phyloP scores from a whole-genome alignment of 495 filamentous ascomycete species.

The Penicillium odoratum region DNA sequence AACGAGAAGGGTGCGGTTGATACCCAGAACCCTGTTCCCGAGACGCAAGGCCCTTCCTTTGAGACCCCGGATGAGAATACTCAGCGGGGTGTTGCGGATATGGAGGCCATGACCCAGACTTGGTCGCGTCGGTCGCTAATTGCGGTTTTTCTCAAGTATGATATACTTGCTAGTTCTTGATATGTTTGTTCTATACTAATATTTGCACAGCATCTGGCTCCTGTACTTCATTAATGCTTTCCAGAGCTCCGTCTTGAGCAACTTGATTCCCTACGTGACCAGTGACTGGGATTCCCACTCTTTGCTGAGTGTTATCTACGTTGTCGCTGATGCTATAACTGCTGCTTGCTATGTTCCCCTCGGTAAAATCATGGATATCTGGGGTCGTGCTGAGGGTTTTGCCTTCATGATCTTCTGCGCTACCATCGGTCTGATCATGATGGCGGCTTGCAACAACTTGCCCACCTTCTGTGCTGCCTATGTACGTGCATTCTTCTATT shows the following conservation, averaged over 20 bases:
- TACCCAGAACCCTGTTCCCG: background rate
- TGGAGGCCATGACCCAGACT: constrained; percentile 44
- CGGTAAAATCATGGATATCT: constrained; percentile 69
- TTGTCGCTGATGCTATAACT: constrained; percentile 48
- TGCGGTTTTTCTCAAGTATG: constrained; percentile 42
- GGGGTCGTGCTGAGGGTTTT: constrained; percentile 60
- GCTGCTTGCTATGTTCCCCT: constrained; percentile 51
- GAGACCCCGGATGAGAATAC: constrained; percentile 16
- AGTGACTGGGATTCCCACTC: constrained; percentile 60
- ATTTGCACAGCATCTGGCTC: constrained; percentile 42
- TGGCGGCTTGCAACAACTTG: constrained; percentile 51
- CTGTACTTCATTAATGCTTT: constrained; percentile 51
- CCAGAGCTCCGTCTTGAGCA: constrained; percentile 33
- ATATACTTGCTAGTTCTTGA: background rate
- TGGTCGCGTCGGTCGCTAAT: constrained; percentile 44
- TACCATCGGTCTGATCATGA: constrained; percentile 46
- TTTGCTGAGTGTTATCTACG: constrained; percentile 55
- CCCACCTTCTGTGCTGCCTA: constrained; percentile 51
- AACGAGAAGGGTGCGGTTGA: constrained; percentile 1
- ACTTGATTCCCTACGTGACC: constrained; percentile 33
- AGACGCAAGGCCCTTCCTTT: background rate
- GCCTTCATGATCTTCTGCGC: constrained; percentile 38
- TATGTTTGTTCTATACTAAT: background rate
- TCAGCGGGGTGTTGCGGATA: constrained; percentile 45
- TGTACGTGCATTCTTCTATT: constrained; percentile 25